Base-by-base conservation (phyloP, 2,329 filamentous ascomycete species). In the Falciphora oryzae region DNA sequence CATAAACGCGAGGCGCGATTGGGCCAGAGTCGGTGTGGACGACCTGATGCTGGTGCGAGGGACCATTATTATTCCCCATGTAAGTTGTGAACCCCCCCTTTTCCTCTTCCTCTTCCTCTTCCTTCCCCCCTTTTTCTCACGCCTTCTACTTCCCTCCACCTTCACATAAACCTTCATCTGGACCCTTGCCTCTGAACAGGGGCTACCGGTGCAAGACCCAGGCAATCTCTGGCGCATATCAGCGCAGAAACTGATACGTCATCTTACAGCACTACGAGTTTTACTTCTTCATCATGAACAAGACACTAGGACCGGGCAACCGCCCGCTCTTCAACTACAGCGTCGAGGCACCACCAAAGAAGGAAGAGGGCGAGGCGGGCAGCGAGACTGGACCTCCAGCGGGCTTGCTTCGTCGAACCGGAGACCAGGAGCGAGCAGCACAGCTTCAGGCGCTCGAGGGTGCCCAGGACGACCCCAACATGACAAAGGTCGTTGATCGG, bases 271-370 rank as follows among this genome's bases (percentile, higher is more conserved):
- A 99, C 76, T 97, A 96, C 74, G 94, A 98, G 69, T 93, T 99
- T 74, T 95, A 98, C 75, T 95, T 94, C 78, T 98, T 99, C 78
- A 88, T 97, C 74, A 89, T 96, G 75, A 97, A 98, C 75, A 92
- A 89, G 72, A 90, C 87, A 31, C 76, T 86, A 2, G 91, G 90
- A 2, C 89, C 91, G n/a, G 86, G 87, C 53, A 89, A 90, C 63
- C 81, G 80, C 27, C 80, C 85, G 7, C 80, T 99, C 13, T 98
- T 99, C 75, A 84, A 92, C 71, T 97, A 93, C 75, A 81, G 78
- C 68, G 75, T 79, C 66, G 81, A 86, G 64, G 77, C 81, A 1
- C 78, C 82, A 0, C 68, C 67, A 14, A 58, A 69, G 50, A 53
- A 63, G 27, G 50, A 61, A 8, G 63, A 64, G 8, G 18, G 66